Percentiles rank a stretch among this genome's conserved stretches.
Evolutionary conservation across 164 flowering plant genomes (phyloP).

Genomic region (Sedum album): DNA sequence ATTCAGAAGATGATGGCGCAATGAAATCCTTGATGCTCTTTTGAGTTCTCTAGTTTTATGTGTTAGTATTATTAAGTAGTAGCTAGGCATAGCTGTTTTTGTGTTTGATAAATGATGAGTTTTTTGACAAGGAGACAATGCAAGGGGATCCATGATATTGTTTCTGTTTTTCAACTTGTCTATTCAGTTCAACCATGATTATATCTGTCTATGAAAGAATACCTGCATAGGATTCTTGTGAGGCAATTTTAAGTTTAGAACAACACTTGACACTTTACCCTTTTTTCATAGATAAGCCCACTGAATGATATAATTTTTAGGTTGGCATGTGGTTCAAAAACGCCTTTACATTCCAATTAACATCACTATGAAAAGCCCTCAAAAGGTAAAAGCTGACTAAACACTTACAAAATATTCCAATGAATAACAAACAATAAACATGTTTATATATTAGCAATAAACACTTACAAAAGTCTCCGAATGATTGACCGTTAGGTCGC

Average conservation of each 20-base stretch:
- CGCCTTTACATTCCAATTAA: neutral
- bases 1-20: neutral
- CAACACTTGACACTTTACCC: conserved; percentile 2
- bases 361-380: neutral
- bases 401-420: neutral
- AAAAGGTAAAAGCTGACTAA: neutral
- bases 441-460: neutral
- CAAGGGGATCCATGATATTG: neutral
- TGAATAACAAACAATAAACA: neutral
- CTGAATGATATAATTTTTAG: neutral
- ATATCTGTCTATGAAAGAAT: neutral
- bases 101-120: neutral
- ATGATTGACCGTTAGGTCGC: too few relatives aligned
- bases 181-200: too few relatives aligned
- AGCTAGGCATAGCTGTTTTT: neutral
- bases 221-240: neutral
- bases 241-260: neutral
- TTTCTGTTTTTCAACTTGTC: too few relatives aligned
- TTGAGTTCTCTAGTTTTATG: neutral
- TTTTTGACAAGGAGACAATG: neutral
- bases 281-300: neutral
- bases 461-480: too few relatives aligned
- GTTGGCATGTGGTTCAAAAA: conserved; percentile 5
- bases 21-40: neutral
- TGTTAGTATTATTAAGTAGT: neutral